A percentile compares a stretch with the other conserved stretches of the same genome.
Conservation (phyloP, 495 filamentous ascomycete species). For the Pyronema omphalodes region DNA sequence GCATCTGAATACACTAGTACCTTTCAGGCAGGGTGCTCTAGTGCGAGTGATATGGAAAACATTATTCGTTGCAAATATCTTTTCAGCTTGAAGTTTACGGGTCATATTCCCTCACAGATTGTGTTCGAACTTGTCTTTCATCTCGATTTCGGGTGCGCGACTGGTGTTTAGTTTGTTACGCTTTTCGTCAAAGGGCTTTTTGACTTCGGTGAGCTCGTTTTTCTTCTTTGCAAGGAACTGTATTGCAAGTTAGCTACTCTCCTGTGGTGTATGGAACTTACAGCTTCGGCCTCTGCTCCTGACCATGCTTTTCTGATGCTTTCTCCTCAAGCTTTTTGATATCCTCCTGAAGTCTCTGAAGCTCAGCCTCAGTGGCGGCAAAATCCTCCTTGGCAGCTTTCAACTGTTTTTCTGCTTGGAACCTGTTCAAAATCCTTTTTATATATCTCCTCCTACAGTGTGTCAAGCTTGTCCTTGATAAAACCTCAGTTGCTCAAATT, state of each 20-base stretch:
- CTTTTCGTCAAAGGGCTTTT: conserved; percentile 72
- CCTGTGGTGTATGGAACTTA: conserved; percentile 21
- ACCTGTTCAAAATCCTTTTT: conserved; percentile 64
- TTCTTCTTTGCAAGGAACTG: conserved; percentile 54
- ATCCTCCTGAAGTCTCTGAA: conserved; percentile 56
- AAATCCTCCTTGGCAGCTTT: conserved; percentile 60
- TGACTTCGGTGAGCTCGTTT: conserved; percentile 57
- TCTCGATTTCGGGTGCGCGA: conserved; percentile 86
- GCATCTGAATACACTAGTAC: too few species aligned
- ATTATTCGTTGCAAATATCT: too few species aligned
- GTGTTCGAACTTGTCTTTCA: conserved; percentile 94
- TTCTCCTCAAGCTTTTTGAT: too few species aligned
- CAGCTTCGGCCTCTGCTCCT: conserved; percentile 68
- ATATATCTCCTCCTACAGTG: conserved; percentile 61
- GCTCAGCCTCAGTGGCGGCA: conserved; percentile 46
- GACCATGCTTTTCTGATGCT: conserved; percentile 55
- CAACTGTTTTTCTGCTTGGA: conserved; percentile 83
- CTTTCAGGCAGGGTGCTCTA: too few species aligned
- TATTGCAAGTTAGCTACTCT: conserved; percentile 7
- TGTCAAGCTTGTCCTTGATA: conserved; percentile 70
- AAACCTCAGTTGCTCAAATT: conserved; percentile 88
- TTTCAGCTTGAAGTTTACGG: too few species aligned
- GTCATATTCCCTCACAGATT: too few species aligned
- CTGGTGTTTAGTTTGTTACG: conserved; percentile 79
- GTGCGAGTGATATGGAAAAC: too few species aligned